Base-by-base conservation (phyloP, 2,329 filamentous ascomycete species). In the Chaetomiaceae sp. region DNA sequence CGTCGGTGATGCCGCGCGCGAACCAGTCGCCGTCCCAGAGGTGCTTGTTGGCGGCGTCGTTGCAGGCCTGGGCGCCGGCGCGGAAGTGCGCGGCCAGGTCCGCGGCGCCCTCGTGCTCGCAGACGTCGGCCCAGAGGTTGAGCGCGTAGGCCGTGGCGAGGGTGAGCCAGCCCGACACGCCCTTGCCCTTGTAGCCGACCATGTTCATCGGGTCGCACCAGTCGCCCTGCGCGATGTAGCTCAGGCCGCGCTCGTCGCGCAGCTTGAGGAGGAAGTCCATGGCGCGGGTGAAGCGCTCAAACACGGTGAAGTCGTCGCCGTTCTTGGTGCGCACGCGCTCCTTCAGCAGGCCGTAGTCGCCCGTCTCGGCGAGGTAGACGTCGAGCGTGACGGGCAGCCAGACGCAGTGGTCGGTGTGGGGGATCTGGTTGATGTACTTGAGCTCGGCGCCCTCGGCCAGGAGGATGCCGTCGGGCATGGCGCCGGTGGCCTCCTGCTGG, bases 151-250 rank as follows among this genome's bases (percentile, higher is more conserved):
- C 78, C 0, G 78, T 81, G 6, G 79, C 78, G 2, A 82, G 69
- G 0, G 79, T 82, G 31, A 82, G 71, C 79, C 79, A 82, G 19
- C 78, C 79, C 0, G 79, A 82, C 1, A 82, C 79, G 22, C 79
- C 79, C 49, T 74, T 72, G 36, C 79, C 79, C 63, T 80, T 80
- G 62, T 77, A 78, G 4, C 78, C 78, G n/a, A 80, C 79, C 79
- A 82, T 82, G 65, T 82, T 82, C 75, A 82, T 79, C 3, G 79
- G 79, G 56, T 82, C 79, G 59, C 79, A 82, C 79, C 79, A 82
- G 63, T 82, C 79, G 33, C 79, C 79, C 64, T 81, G 78, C 0
- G 77, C 77, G 58, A 82, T 81, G 66, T 76, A 82, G 63, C 75
- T 80, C 6, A 82, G 70, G 0, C 79, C 79, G 3, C 78, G 75